Evolutionary conservation across 805 yeast genomes (phyloP).

Genomic region (Candida palmyrensis): DNA sequence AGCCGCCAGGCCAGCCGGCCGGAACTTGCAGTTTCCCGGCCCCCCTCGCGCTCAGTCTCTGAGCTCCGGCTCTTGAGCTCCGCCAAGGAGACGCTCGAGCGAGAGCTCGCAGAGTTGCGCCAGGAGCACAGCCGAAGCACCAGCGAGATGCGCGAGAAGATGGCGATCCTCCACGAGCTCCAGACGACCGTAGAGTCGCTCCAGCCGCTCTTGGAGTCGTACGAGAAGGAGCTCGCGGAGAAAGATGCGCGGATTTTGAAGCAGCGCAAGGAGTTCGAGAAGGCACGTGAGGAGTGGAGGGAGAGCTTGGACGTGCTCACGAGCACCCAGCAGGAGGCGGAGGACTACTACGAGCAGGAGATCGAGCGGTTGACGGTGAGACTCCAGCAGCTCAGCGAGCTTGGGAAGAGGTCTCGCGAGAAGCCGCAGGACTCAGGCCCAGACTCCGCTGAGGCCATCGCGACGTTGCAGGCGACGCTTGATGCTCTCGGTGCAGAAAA

Average conservation of each 20-base stretch:
- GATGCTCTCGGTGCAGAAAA: no score
- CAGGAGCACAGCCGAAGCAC: constrained; percentile 18
- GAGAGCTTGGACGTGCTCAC: constrained; percentile 54
- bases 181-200: constrained; percentile 45
- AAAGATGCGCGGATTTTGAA: constrained; percentile 44
- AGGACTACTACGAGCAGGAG: constrained; percentile 42
- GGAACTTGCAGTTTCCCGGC: constrained; percentile 19
- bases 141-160: constrained; percentile 36
- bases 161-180: constrained; percentile 42
- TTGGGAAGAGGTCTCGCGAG: constrained; percentile 6
- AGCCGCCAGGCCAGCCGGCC: constrained; percentile 13
- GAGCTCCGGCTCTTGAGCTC: constrained; percentile 16
- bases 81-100: constrained; percentile 14
- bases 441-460: no score
- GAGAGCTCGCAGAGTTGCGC: constrained; percentile 17
- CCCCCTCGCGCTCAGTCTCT: constrained; percentile 18
- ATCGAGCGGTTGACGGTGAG: constrained; percentile 33
- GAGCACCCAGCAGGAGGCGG: constrained; percentile 51
- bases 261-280: constrained; percentile 44
- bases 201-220: constrained; percentile 43
- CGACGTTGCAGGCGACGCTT: no score
- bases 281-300: constrained; percentile 54
- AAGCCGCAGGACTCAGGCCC: no score
- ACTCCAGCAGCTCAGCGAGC: constrained; percentile 9
- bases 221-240: constrained; percentile 36